Percentiles rank a stretch among this genome's conserved stretches.
phyloP scores from a whole-genome alignment of 352 stramenopile species.

The Globisporangium okanoganense region DNA sequence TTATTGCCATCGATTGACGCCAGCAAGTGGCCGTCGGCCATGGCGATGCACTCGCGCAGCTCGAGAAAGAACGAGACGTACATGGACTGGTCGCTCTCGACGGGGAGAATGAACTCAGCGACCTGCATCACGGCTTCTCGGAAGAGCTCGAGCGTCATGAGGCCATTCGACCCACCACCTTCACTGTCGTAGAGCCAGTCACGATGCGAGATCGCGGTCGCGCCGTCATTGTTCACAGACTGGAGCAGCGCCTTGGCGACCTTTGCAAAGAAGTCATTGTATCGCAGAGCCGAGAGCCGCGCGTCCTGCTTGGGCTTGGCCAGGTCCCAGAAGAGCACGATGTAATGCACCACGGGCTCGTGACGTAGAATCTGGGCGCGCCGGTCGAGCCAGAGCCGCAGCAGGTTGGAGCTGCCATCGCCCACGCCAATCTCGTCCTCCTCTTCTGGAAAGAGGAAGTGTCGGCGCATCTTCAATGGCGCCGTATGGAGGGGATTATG shows the following conservation, averaged over 20 bases:
- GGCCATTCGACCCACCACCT: constrained; percentile 8
- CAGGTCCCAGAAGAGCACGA: constrained; percentile 59
- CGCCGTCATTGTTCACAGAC: constrained; percentile 31
- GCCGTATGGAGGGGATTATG: neutral
- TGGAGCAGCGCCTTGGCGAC: constrained; percentile 59
- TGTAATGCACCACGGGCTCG: constrained; percentile 27
- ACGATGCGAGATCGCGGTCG: constrained; percentile 32
- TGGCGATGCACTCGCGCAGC: constrained; percentile 46
- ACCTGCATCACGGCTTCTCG: constrained; percentile 56
- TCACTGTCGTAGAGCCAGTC: constrained; percentile 76
- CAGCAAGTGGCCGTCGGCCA: neutral
- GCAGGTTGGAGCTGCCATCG: constrained; percentile 41
- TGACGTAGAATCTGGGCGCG: constrained; percentile 31
- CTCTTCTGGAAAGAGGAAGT: constrained; percentile 61
- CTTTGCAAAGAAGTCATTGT: constrained; percentile 59
- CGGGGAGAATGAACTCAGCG: constrained; percentile 54
- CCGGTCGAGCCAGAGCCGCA: constrained; percentile 48
- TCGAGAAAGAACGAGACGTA: constrained; percentile 52
- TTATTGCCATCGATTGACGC: neutral
- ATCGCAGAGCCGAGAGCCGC: constrained; percentile 26
- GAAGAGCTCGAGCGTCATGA: constrained; percentile 46
- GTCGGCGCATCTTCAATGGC: constrained; percentile 37
- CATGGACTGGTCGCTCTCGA: constrained; percentile 44
- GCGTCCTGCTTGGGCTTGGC: constrained; percentile 32
- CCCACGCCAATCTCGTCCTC: constrained; percentile 62